Percentiles rank a stretch among this genome's conserved stretches.
phyloP scores from a whole-genome alignment of 495 filamentous ascomycete species.

The Aspergillus sclerotioniger region DNA sequence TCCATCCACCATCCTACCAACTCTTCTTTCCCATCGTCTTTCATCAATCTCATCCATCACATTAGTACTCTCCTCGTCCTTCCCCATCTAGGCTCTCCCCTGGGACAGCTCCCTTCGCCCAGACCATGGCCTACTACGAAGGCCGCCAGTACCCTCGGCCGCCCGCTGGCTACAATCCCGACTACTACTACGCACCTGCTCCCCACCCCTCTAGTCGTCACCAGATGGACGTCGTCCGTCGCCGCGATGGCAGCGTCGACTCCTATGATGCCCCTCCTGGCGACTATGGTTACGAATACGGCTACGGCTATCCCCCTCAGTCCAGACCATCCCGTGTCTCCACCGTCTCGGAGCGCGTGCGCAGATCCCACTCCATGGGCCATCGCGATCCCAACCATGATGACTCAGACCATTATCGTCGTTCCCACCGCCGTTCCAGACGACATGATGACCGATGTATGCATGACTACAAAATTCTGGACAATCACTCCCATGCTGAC shows the following conservation, averaged over 20 bases:
- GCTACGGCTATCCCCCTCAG: conserved; percentile 42
- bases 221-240: conserved; percentile 50
- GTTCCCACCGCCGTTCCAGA: conserved; percentile 52
- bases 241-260: conserved; percentile 52
- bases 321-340: conserved; percentile 31
- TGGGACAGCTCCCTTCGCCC: too few relatives aligned
- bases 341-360: conserved; percentile 31
- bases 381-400: conserved; percentile 47
- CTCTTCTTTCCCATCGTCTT: conserved; percentile 18
- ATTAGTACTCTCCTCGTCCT: too few relatives aligned
- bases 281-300: conserved; percentile 49
- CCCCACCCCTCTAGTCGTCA: conserved; percentile 17
- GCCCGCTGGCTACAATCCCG: conserved; percentile 26
- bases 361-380: conserved; percentile 45
- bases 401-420: conserved; percentile 53
- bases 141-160: conserved; percentile 34
- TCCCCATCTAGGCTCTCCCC: conserved; percentile 1
- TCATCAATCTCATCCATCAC: conserved; percentile 7
- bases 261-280: conserved; percentile 66
- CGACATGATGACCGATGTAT: conserved; percentile 52
- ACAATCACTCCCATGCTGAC: conserved; percentile 5
- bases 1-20: conserved; percentile 13
- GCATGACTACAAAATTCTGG: neutral
- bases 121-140: conserved; percentile 44
- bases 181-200: conserved; percentile 30